Percentiles rank a stretch among this genome's conserved stretches.
phyloP scores from a whole-genome alignment of 345 rosid genomes.

The Raphanus raphanistrum region DNA sequence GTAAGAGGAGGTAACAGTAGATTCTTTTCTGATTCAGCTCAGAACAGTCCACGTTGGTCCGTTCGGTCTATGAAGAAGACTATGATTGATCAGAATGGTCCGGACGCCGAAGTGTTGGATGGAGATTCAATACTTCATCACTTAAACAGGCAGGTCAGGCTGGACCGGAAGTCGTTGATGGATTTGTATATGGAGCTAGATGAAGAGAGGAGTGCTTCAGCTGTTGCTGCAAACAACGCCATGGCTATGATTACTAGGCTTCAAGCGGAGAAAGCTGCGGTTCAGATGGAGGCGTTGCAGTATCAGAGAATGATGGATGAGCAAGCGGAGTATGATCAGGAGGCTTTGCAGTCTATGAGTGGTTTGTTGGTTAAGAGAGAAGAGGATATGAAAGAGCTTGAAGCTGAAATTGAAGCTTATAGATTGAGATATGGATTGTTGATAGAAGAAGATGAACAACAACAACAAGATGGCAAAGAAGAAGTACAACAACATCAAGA shows the following conservation, averaged over 20 bases:
- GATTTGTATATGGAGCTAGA: constrained; percentile 88
- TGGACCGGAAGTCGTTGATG: constrained; percentile 84
- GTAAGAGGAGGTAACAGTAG: constrained; percentile 50
- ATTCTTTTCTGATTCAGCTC: constrained; percentile 74
- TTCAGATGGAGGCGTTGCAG: constrained; percentile 97
- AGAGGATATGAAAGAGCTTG: constrained; percentile 59
- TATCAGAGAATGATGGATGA: constrained; percentile 99
- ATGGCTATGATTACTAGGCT: constrained; percentile 95
- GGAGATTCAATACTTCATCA: constrained; percentile 63
- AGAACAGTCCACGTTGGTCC: constrained; percentile 63
- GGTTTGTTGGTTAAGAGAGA: constrained; percentile 62
- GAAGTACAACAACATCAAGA: not conserved
- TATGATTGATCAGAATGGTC: constrained; percentile 37
- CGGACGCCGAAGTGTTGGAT: constrained; percentile 45
- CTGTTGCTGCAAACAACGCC: constrained; percentile 89
- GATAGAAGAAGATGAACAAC: constrained; percentile 19
- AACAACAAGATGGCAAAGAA: not conserved
- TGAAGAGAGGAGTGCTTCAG: constrained; percentile 89
- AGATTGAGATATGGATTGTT: constrained; percentile 60
- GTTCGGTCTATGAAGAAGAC: constrained; percentile 50
- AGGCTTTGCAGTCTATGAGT: constrained; percentile 72
- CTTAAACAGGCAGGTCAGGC: constrained; percentile 69
- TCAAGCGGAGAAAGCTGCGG: constrained; percentile 89
- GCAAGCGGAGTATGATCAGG: constrained; percentile 90
- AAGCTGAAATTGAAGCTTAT: constrained; percentile 67